Evolutionary conservation across 2,329 filamentous ascomycete species (phyloP), one percentile per base, ranked within the genome.

Genomic region (Phialophora verrucosa): DNA sequence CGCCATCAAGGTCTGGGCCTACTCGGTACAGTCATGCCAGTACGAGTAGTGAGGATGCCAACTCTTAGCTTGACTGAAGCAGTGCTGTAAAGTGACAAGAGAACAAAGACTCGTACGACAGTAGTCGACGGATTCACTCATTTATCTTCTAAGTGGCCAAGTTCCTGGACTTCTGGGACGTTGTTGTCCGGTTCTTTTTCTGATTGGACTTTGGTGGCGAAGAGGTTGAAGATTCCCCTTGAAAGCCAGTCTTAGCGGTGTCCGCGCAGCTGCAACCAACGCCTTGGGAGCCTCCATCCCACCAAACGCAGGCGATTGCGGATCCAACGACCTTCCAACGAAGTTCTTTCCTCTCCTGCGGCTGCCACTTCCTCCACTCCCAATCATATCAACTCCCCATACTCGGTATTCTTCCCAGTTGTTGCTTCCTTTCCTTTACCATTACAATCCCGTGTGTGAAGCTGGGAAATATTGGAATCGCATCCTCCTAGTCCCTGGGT

Each of bases 281-380:
- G 27, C 49, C 23, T 6, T 27, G 14, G 23, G 23, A 53, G 27
- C 23, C 49, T 29, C 14, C 25, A 35, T 31, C 53, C 53, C 53
- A 31, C 53, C 53, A 55, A 31, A 20, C 53, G n/a, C 53, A 55
- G 29, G n/a, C 25, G 42, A 35, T 44, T 59, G 27, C 57, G 35
- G 35, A 12, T 35, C 29, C 17, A 14, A 55, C 27, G 11, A 32
- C 53, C 29, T 55, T 12, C 27, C 58, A 60, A 50, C 58, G 20
- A 59, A 47, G 23, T 20, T 59, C 38, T 42, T 58, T 47, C 55
- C 55, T 58, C 55, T 29, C 56, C 38, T 60, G 47, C 58, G 27
- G 10, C 29, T 32, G 47, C 58, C 32, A 5, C n/a, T 51, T 51
- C 58, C 58, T 51, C 44, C 47, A 51, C 25, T 35, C 47, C 25